Evolutionary conservation across 352 stramenopile species (phyloP), one percentile per base, ranked within the genome.

Genomic region (Globisporangium lucens): DNA sequence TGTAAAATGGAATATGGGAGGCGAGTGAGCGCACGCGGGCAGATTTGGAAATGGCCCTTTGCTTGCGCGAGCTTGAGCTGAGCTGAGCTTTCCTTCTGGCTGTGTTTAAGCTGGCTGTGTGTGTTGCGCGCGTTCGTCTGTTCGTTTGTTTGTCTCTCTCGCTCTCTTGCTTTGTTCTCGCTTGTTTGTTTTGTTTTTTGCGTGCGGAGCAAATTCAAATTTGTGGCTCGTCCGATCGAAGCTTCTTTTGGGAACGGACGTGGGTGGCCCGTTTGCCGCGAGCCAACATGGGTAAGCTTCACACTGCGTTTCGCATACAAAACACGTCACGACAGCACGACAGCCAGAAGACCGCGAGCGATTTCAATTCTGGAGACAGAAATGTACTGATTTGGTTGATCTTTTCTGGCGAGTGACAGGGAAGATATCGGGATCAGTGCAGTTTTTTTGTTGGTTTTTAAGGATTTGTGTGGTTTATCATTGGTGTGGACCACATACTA

Each of bases 181-280:
- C 3, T 22, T 27, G 29, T 17, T 33, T 27, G 29, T 17, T 29
- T 22, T 36, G 33, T 10, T 38, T 38, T 3, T 38, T 65, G 59
- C 24, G 46, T 17, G 24, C 20, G 29, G 29, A 57, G 60, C 46
- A 22, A 65, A 43, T 43, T 51, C 43, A 51, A 64, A 64, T 64
- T 64, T 64, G 60, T 41, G 60, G 60, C 46, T 65, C 60, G 60
- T 65, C 60, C 60, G 46, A 58, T 65, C 60, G 60, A 65, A 65
- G 60, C 46, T 65, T 65, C 60, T 65, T 56, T 43, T 24, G 57
- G 22, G 43, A n/a, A 51, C 29, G 3, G 55, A 46, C 13, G 61
- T 41, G 24, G 24, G 43, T 27, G 47, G 61, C 61, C 17, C 30
- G 59, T 52, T 56, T 65, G 41, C 59, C 17, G 46, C n/a, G 38